Evolutionary conservation across 495 filamentous ascomycete genomes (phyloP).

Genomic region (Neurospora sp.): DNA sequence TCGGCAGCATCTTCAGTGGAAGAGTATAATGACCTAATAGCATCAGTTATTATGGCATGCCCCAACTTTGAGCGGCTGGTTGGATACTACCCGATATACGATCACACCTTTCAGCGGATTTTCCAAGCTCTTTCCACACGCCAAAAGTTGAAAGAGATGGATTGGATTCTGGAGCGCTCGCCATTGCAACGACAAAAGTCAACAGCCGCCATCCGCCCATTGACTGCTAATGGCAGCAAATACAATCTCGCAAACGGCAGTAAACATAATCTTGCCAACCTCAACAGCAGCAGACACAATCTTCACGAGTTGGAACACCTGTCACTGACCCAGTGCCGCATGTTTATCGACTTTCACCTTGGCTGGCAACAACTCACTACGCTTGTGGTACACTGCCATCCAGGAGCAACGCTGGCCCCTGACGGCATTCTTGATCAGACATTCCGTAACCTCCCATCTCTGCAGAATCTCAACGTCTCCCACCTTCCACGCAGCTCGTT

Average conservation of each 20-base stretch:
- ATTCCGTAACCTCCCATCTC: constrained; percentile 54
- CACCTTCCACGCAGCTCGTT: constrained; percentile 63
- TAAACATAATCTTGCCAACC: constrained; percentile 4
- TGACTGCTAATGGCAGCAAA: neutral
- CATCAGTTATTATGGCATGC: constrained; percentile 75
- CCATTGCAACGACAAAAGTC: constrained; percentile 20
- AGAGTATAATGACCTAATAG: constrained; percentile 60
- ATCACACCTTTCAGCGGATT: constrained; percentile 63
- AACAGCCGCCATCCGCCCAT: neutral
- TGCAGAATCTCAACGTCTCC: constrained; percentile 67
- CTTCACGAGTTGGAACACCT: constrained; percentile 39
- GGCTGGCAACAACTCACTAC: constrained; percentile 66
- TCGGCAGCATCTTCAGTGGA: constrained; percentile 38
- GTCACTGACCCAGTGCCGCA: constrained; percentile 50
- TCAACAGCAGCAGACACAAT: neutral
- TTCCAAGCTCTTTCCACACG: constrained; percentile 73
- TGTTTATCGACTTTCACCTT: constrained; percentile 60
- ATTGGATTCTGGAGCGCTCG: constrained; percentile 57
- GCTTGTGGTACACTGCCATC: constrained; percentile 58
- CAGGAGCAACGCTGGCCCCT: constrained; percentile 53
- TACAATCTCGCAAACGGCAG: constrained; percentile 2
- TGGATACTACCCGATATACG: constrained; percentile 61
- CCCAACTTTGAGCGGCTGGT: constrained; percentile 70
- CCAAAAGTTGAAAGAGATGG: constrained; percentile 61
- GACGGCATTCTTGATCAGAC: constrained; percentile 56